Evolutionary conservation across 2,329 filamentous ascomycete species (phyloP).

Genomic region (Hortaea werneckii): DNA sequence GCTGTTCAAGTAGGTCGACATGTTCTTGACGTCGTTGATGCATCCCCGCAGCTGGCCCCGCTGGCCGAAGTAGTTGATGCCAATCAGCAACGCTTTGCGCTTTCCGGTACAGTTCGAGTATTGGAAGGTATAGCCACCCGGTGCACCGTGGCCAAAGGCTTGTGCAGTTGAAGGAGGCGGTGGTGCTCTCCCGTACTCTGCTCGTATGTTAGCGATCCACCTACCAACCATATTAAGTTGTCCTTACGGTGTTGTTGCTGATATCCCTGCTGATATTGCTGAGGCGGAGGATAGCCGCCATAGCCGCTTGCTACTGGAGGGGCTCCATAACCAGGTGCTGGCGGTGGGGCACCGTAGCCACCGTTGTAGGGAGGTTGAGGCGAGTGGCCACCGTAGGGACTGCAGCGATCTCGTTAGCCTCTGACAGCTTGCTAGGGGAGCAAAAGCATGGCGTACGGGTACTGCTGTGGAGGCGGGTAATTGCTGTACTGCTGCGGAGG

Average conservation of each 20-base stretch:
- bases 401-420: neutral
- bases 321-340: constrained; percentile 20
- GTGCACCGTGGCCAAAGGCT: constrained; percentile 70
- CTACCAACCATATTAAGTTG: neutral
- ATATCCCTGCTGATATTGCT: constrained; percentile 9
- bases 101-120: constrained; percentile 86
- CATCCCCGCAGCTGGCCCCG: constrained; percentile 83
- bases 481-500: constrained; percentile 14
- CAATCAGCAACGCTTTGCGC: constrained; percentile 81
- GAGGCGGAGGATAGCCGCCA: constrained; percentile 25
- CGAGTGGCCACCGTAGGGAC: constrained; percentile 25
- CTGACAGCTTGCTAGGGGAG: too few relatives aligned
- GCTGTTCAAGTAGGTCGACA: constrained; percentile 81
- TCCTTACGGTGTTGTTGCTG: constrained; percentile 10
- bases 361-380: constrained; percentile 32
- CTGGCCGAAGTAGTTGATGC: constrained; percentile 95
- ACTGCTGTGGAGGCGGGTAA: constrained; percentile 17
- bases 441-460: neutral
- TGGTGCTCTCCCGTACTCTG: constrained; percentile 17
- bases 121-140: constrained; percentile 70
- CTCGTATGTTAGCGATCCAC: constrained; percentile 5
- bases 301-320: constrained; percentile 21
- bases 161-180: constrained; percentile 38
- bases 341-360: constrained; percentile 30
- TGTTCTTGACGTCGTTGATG: constrained; percentile 96